A percentile compares a stretch with the other conserved stretches of the same genome.
phyloP scores from a whole-genome alignment of 2,329 filamentous ascomycete species.

The Fusarium pseudonygamai region DNA sequence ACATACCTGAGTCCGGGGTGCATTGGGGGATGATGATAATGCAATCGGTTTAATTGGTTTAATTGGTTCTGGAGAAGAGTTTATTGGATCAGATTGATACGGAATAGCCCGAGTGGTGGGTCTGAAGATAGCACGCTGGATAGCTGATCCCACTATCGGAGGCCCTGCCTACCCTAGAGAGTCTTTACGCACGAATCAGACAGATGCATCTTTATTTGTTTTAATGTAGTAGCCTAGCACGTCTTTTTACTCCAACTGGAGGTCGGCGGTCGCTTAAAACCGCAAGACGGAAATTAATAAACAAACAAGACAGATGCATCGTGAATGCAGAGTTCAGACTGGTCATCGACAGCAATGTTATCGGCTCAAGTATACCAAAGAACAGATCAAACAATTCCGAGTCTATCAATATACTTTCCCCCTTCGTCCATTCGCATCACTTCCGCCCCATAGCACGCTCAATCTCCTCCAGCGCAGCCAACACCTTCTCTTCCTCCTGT shows the following conservation, averaged over 20 bases:
- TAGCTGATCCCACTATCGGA: neutral
- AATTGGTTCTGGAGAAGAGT: neutral
- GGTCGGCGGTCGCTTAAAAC: no score
- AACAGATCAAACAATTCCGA: neutral
- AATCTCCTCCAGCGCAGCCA: constrained; percentile 40
- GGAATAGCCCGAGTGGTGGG: neutral
- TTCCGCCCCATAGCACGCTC: constrained; percentile 38
- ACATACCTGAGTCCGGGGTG: neutral
- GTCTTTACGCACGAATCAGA: neutral
- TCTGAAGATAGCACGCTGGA: neutral
- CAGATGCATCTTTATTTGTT: no score
- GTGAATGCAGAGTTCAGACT: neutral
- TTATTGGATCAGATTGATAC: neutral
- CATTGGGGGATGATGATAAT: neutral
- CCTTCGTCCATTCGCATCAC: neutral
- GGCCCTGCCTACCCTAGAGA: neutral
- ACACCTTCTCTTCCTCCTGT: constrained; percentile 45
- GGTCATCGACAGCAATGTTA: neutral
- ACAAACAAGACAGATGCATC: no score
- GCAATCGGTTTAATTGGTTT: neutral
- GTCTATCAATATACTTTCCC: neutral
- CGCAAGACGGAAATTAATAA: no score
- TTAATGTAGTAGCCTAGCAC: no score
- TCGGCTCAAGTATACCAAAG: neutral
- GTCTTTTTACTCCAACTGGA: no score